Base-by-base conservation (phyloP, 1,284 basidiomycete species). In the Cystobasidium pallidum region DNA sequence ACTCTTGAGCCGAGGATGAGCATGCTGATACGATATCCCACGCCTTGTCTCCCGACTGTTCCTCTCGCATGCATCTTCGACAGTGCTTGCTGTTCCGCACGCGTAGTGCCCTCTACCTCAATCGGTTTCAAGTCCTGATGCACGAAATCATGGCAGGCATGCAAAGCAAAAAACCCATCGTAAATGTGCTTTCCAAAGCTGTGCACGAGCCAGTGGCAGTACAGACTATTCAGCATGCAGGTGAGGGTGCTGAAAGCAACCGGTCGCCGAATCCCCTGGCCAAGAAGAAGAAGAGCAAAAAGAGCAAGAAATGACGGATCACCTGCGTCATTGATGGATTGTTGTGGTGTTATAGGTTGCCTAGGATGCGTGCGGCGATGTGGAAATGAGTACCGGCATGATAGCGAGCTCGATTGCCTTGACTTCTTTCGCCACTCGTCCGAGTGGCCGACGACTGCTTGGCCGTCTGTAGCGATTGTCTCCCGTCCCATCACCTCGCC, bases 71-170 rank as follows among this genome's bases (percentile, higher is more conserved):
- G 41, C 32, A n/a, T 49, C 6, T 62, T 13, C 17, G 21, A 15
- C 80, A 95, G 93, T 94, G 92, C 80, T 84, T 96, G 79, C 95
- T 94, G 82, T 97, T 94, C 85, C 92, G 93, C 81, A 94, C 94
- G 0, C 88, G 89, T 77, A 94, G 92, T 0, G 91, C 91, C 55
- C 89, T 94, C 79, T 93, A 92, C 82, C 87, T 97, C 75, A 94
- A 95, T 83, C 89, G 94, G 76, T 95, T 97, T 82, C 94, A 97
- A 81, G 85, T 89, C 3, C 86, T 97, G 76, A 96, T 94, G 80
- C 85, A 90, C 65, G 86, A 88, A 6, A 82, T 93, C 67, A 90
- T 90, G 84, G 86, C 88, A 77, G 89, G 89, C 81, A 92, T 92
- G 88, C 88, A 87, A 79, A 49, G 28, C 24, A 65, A 51, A 36